Conservation (phyloP, 1,284 basidiomycete species). For the Rhodotorula sp. region DNA sequence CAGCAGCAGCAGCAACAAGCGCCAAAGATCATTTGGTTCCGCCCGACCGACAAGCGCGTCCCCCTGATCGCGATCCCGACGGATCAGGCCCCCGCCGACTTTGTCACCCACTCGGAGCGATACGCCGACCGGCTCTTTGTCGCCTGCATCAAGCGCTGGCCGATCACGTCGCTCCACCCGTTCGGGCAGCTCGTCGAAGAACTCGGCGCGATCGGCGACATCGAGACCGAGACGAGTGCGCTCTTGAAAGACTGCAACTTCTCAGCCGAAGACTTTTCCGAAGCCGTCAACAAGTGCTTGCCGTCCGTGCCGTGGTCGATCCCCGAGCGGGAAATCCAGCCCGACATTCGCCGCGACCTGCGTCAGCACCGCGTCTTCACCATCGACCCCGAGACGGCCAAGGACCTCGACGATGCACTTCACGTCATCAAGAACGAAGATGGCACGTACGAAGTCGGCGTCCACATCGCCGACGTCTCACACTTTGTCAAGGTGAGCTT, state of each 20-base stretch:
- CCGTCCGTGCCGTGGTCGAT: constrained; percentile 93
- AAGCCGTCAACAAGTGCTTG: constrained; percentile 88
- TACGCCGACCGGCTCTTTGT: constrained; percentile 93
- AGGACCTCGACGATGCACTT: constrained; percentile 92
- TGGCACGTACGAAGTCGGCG: constrained; percentile 84
- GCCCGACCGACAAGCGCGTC: constrained; percentile 98
- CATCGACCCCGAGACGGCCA: constrained; percentile 85
- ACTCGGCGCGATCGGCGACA: constrained; percentile 95
- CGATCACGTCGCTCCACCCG: constrained; percentile 80
- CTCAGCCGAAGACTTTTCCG: constrained; percentile 48
- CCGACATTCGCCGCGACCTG: constrained; percentile 69
- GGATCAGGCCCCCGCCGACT: constrained; percentile 95
- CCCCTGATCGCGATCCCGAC: constrained; percentile 96
- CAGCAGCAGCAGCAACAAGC: constrained; percentile 59
- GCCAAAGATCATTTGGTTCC: constrained; percentile 99
- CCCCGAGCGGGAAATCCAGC: constrained; percentile 63
- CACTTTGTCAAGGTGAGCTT: constrained; percentile 63
- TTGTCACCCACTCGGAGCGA: constrained; percentile 87
- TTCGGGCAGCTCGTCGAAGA: constrained; percentile 98
- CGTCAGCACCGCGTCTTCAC: constrained; percentile 84
- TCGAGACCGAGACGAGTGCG: constrained; percentile 96
- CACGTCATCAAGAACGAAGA: constrained; percentile 85
- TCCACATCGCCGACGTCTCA: constrained; percentile 94
- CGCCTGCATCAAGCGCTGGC: constrained; percentile 93
- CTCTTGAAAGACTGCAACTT: constrained; percentile 93